phyloP scores from a whole-genome alignment of 1,139 yeast genomes.

The Diutina ranongensis region DNA sequence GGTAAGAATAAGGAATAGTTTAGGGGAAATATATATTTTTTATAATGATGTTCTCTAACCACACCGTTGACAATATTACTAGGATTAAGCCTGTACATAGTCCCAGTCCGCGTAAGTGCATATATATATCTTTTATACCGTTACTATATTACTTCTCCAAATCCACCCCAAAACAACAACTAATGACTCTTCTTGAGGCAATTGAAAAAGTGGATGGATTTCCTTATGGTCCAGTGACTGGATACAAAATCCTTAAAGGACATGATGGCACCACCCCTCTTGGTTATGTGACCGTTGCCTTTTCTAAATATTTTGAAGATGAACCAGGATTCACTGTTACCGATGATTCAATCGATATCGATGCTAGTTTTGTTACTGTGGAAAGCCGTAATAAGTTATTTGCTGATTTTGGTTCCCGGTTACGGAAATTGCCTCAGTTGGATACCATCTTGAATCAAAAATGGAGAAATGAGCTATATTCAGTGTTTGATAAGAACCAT shows the following conservation, averaged over 20 bases:
- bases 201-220: conserved; percentile 40
- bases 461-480: conserved; percentile 82
- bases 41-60: too few relatives aligned
- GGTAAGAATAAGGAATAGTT: conserved; percentile 22
- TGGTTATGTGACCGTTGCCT: conserved; percentile 41
- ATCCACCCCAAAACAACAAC: background rate
- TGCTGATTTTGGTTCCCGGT: conserved; percentile 33
- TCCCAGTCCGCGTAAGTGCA: too few relatives aligned
- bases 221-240: conserved; percentile 19
- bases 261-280: conserved; percentile 39
- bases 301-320: conserved; percentile 29
- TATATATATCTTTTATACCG: too few relatives aligned
- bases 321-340: conserved; percentile 13
- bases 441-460: conserved; percentile 31
- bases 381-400: conserved; percentile 38
- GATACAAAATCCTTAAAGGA: conserved; percentile 29
- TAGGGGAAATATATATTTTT: too few relatives aligned
- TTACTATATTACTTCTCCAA: too few relatives aligned
- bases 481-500: conserved; percentile 47
- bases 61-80: too few relatives aligned
- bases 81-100: too few relatives aligned
- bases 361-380: conserved; percentile 24
- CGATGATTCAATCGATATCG: conserved; percentile 22
- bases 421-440: conserved; percentile 31
- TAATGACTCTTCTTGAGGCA: conserved; percentile 11